Percentiles rank a stretch among this genome's conserved stretches.
phyloP scores from a whole-genome alignment of 2,329 filamentous ascomycete genomes.

The Cytospora paraplurivora region DNA sequence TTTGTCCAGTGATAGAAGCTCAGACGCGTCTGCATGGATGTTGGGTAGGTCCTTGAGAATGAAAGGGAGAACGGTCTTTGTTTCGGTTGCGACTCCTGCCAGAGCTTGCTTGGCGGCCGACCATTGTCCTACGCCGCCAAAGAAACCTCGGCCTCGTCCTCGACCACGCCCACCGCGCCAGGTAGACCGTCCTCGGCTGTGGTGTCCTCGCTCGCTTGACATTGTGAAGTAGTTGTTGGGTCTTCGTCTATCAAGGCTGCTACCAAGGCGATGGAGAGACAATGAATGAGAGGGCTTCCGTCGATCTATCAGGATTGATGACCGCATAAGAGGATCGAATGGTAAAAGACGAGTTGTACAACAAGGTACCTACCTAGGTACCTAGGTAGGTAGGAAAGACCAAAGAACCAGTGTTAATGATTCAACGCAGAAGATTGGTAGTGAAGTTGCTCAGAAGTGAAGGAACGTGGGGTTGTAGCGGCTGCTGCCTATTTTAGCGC shows the following conservation, averaged over 20 bases:
- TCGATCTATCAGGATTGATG: neutral
- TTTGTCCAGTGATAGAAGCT: conserved; percentile 41
- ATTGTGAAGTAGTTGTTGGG: neutral
- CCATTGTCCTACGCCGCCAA: neutral
- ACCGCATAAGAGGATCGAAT: neutral
- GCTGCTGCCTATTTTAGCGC: conserved; percentile 27
- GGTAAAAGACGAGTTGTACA: neutral
- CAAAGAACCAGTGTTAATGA: neutral
- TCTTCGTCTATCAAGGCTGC: neutral
- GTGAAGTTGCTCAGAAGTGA: neutral
- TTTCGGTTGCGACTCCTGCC: conserved; percentile 50
- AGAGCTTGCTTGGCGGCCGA: conserved; percentile 35
- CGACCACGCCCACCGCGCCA: conserved; percentile 11
- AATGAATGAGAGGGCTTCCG: neutral
- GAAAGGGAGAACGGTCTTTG: conserved; percentile 47
- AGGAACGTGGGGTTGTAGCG: neutral
- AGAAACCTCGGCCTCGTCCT: conserved; percentile 38
- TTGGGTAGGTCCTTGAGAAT: conserved; percentile 49
- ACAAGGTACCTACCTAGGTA: neutral
- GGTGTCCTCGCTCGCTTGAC: conserved; percentile 4
- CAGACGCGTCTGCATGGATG: conserved; percentile 41
- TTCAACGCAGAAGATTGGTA: neutral
- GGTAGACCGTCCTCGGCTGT: conserved; percentile 14
- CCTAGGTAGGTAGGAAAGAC: neutral
- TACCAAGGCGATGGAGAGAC: neutral